These are phyloP conservation scores for Thelonectria discophora DNA, from an alignment of 2,329 filamentous ascomycete species.

Conservation along the genomic window DNA sequence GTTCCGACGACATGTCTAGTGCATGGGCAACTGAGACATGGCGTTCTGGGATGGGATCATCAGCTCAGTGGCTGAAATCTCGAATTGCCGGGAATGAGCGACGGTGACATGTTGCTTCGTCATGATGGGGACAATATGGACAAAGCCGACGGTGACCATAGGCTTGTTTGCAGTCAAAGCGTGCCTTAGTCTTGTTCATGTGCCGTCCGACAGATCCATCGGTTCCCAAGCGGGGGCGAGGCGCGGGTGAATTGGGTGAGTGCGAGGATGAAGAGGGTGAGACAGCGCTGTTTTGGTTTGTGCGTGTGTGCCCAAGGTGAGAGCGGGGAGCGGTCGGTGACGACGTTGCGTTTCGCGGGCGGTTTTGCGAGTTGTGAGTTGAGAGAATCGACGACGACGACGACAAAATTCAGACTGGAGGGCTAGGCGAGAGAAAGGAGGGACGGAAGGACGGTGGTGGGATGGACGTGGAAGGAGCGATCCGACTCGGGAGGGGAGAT, in stretches of 20 bases:
- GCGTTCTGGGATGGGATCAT: conserved; percentile 31
- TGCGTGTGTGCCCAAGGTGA: too few species aligned
- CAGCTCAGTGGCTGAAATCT: conserved; percentile 41
- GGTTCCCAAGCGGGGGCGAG: neutral
- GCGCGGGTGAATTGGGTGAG: neutral
- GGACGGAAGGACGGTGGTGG: neutral
- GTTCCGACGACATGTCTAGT: conserved; percentile 7
- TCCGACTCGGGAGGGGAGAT: neutral
- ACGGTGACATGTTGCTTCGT: conserved; percentile 6
- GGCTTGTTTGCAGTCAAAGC: neutral
- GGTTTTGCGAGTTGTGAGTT: neutral
- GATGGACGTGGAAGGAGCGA: neutral
- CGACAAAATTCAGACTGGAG: neutral
- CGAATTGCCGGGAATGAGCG: conserved; percentile 23
- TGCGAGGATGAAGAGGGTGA: neutral
- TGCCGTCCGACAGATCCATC: neutral
- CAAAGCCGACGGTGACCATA: neutral
- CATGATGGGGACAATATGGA: neutral
- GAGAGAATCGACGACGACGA: neutral
- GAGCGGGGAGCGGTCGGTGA: neutral
- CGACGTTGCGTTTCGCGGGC: neutral
- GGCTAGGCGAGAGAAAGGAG: neutral
- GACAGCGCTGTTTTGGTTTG: too few species aligned
- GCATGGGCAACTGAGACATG: conserved; percentile 32
- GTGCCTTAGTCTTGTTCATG: neutral